Evolutionary conservation across 2,329 filamentous ascomycete species (phyloP), one percentile per base, ranked within the genome.

Genomic region (Diaporthe sp.): DNA sequence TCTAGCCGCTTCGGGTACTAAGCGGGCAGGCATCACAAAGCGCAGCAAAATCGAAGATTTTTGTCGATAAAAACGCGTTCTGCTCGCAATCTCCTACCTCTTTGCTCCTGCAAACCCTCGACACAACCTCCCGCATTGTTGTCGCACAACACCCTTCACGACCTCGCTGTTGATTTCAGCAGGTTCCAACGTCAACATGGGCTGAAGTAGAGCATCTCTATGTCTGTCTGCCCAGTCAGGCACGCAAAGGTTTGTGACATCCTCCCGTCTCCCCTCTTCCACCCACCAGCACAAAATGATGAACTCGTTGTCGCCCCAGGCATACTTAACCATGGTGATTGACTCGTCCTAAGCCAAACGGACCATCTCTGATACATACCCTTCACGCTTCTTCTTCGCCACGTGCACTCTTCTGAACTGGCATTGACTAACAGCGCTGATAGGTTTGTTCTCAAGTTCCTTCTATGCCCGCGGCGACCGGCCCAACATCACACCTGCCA

Each of bases 241-340:
- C 25, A 28, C 49, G 25, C 71, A 70, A 74, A 77, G 75, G 76
- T 77, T 74, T 74, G 76, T 74, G 39, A 8, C 73, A 72, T 49
- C 68, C 65, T 34, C 73, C 75, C 70, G 9, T 76, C n/a, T 68
- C 46, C 46, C 68, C 55, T 53, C 39, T 58, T 71, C 71, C 62
- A 55, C 71, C 71, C 62, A 55, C 71, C 65, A 55, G 79, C 79
- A 49, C 65, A 28, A 71, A 75, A 87, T 90, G 88, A 90, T 90
- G 88, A 90, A 85, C 83, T 84, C 82, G 88, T 77, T 83, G 89
- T 90, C 89, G 89, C 89, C 89, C 89, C 89, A 89, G 88, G 88
- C 89, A 87, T 88, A 90, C 85, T 76, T 79, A 83, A 81, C 80
- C 77, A 86, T 90, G 88, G 88, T 90, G 89, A 90, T 86, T 83